phyloP scores from a whole-genome alignment of 2,329 filamentous ascomycete species.

The Neurospora sp. region DNA sequence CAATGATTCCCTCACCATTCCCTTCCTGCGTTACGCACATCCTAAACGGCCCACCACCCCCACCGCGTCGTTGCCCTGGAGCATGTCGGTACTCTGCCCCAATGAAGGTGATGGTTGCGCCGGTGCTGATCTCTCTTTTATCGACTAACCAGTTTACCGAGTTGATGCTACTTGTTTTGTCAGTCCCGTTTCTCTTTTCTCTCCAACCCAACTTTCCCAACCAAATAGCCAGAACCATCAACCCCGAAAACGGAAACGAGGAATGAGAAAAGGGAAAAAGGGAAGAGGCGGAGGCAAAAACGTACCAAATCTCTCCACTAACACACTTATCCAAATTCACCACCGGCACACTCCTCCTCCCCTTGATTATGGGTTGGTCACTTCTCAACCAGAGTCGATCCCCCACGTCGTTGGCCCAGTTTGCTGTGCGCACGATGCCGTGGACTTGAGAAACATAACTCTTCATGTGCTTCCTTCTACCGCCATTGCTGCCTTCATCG shows the following conservation, averaged over 20 bases:
- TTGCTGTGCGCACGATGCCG: background rate
- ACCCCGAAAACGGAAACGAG: background rate
- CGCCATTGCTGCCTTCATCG: background rate
- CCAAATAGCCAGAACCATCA: background rate
- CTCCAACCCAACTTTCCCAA: background rate
- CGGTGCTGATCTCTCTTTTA: background rate
- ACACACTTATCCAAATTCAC: slow-evolving; percentile 4
- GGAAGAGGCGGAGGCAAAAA: background rate
- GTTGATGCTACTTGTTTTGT: background rate
- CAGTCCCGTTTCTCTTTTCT: background rate
- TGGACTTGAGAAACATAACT: background rate
- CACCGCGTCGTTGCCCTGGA: background rate
- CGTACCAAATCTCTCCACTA: background rate
- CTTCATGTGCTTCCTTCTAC: no score
- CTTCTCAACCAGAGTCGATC: slow-evolving; percentile 6
- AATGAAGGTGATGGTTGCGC: background rate
- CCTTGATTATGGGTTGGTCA: slow-evolving; percentile 1
- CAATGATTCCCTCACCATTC: background rate
- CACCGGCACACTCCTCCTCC: slow-evolving; percentile 1
- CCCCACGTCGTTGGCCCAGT: background rate
- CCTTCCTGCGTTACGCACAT: background rate
- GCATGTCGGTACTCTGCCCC: background rate
- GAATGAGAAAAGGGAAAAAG: background rate
- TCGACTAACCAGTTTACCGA: background rate
- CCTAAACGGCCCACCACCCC: background rate